Conservation (phyloP, 352 stramenopile genomes). For the Phytophthora sansomeana region DNA sequence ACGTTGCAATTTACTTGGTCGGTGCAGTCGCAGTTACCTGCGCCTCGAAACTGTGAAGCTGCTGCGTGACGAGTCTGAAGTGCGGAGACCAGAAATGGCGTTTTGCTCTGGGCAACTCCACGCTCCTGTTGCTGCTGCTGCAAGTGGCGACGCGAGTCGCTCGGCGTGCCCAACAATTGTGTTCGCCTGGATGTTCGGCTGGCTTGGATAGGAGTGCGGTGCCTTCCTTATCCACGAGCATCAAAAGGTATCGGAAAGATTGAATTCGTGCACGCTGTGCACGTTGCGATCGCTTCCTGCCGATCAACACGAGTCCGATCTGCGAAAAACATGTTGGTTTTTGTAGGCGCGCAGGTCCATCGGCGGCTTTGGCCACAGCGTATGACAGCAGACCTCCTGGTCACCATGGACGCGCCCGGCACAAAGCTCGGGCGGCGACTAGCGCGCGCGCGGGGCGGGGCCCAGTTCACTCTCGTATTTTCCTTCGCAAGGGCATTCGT, state of each 20-base stretch:
- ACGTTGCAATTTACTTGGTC: too few relatives aligned
- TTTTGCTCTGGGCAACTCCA: too few relatives aligned
- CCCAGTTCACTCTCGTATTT: constrained; percentile 28
- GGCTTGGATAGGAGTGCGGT: constrained; percentile 4
- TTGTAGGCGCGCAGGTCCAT: constrained; percentile 13
- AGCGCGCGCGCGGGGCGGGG: not conserved
- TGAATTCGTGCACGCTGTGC: constrained; percentile 1
- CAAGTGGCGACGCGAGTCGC: not conserved
- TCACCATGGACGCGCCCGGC: constrained; percentile 16
- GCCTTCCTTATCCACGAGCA: constrained; percentile 14
- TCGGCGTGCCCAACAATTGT: constrained; percentile 31
- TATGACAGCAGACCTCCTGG: constrained; percentile 30
- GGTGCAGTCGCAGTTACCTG: too few relatives aligned
- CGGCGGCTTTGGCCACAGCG: constrained; percentile 6
- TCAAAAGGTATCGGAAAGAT: constrained; percentile 20
- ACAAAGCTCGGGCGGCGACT: constrained; percentile 27
- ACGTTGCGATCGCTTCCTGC: constrained; percentile 19
- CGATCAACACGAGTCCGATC: constrained; percentile 18
- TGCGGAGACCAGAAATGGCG: too few relatives aligned
- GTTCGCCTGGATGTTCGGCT: constrained; percentile 25
- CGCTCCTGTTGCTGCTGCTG: not conserved
- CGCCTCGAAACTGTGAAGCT: too few relatives aligned
- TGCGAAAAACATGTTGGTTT: constrained; percentile 35
- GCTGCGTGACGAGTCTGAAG: too few relatives aligned
- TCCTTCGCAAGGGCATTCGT: constrained; percentile 11